Conservation (phyloP, 768 basidiomycete genomes). For the Tremella fuciformis region DNA sequence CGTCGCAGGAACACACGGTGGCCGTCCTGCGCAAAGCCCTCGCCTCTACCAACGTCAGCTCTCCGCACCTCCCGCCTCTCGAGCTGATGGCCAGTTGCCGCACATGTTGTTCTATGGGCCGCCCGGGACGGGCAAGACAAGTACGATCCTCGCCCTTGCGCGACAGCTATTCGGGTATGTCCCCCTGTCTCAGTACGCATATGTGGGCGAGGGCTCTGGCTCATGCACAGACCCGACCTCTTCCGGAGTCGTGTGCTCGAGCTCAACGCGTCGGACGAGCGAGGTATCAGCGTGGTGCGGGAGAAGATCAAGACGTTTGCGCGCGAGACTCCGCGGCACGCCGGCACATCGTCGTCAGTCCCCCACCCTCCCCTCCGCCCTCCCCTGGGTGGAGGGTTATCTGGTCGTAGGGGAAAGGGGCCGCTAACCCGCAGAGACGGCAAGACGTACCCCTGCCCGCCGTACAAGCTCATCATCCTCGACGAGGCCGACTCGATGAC, state of each 20-base stretch:
- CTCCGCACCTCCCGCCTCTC: too few relatives aligned
- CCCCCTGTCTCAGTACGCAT: background rate
- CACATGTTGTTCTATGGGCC: conserved; percentile 99
- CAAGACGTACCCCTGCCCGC: conserved; percentile 88
- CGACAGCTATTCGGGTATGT: conserved; percentile 89
- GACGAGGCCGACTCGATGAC: conserved; percentile 99
- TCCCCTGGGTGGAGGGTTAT: conserved; percentile 56
- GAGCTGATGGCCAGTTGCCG: conserved; percentile 64
- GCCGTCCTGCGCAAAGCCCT: conserved; percentile 86
- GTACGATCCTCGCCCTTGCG: conserved; percentile 89
- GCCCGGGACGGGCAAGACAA: conserved; percentile 97
- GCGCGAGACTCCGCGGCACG: conserved; percentile 52
- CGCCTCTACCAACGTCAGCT: conserved; percentile 78
- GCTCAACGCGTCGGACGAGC: conserved; percentile 96
- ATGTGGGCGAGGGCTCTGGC: background rate
- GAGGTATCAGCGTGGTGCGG: conserved; percentile 92
- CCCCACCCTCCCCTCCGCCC: background rate
- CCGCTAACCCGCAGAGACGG: conserved; percentile 52
- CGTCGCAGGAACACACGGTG: conserved; percentile 94
- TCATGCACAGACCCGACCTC: conserved; percentile 72
- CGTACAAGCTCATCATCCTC: conserved; percentile 97
- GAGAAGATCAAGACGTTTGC: conserved; percentile 99
- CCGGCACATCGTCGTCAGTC: conserved; percentile 48
- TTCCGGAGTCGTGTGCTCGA: conserved; percentile 90
- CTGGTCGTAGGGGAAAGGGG: too few relatives aligned